These are phyloP conservation scores for Grosmannia serpens DNA, from an alignment of 2,329 filamentous ascomycete species.

Conservation along the genomic window DNA sequence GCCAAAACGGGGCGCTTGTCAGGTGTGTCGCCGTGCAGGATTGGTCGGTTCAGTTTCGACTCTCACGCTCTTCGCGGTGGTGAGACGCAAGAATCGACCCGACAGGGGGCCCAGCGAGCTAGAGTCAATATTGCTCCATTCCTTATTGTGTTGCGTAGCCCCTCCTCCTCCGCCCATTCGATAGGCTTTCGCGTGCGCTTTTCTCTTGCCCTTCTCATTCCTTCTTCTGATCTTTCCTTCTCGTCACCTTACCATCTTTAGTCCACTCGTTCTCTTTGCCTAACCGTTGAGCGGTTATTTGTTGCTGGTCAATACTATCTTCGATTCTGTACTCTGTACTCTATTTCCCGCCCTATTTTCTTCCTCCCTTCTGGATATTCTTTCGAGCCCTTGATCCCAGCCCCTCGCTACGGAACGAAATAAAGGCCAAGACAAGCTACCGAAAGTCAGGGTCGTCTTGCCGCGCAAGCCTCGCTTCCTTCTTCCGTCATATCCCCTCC, in stretches of 20 bases:
- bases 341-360: background rate
- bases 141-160: background rate
- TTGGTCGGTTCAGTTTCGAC: conserved; percentile 1
- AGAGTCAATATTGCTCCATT: background rate
- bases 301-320: conserved; percentile 13
- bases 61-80: background rate
- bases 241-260: background rate
- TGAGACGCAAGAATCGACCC: background rate
- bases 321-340: background rate
- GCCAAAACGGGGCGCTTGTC: background rate
- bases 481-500: background rate
- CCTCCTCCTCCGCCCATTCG: background rate
- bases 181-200: background rate
- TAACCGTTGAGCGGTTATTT: conserved; percentile 11
- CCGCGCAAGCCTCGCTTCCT: background rate
- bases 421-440: background rate
- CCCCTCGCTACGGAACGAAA: background rate
- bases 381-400: background rate
- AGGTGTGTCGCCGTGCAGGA: background rate
- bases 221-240: background rate
- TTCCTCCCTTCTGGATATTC: background rate
- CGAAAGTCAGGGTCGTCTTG: background rate
- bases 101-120: background rate
- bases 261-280: conserved; percentile 3
- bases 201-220: background rate